phyloP scores from a whole-genome alignment of 2,329 filamentous ascomycete species.

The Chlorencoelia australis region DNA sequence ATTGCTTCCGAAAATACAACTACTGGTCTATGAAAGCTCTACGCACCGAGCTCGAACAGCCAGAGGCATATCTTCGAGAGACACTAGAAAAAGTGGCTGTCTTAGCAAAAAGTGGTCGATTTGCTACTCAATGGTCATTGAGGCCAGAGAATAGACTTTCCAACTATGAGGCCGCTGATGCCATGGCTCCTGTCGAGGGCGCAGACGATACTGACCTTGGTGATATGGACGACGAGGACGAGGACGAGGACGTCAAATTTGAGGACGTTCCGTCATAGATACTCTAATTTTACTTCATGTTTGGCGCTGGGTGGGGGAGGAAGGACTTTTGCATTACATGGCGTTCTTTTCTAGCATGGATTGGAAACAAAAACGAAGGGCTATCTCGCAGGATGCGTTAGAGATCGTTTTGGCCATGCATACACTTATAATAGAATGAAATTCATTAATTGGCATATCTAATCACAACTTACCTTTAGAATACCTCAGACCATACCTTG shows the following conservation, averaged over 20 bases:
- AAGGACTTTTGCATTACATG: conserved; percentile 5
- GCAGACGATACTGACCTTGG: conserved; percentile 37
- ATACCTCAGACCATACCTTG: too few relatives aligned
- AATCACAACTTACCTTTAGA: too few relatives aligned
- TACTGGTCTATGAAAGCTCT: conserved; percentile 94
- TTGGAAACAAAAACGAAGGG: too few relatives aligned
- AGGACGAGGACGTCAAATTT: conserved; percentile 61
- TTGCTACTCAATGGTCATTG: conserved; percentile 77
- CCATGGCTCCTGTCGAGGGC: conserved; percentile 36
- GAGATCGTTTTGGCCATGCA: too few relatives aligned
- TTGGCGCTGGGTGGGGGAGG: too few relatives aligned
- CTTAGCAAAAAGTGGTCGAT: conserved; percentile 71
- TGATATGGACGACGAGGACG: conserved; percentile 51
- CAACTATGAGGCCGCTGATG: conserved; percentile 41
- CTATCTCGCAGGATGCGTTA: too few relatives aligned
- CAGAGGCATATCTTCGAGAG: conserved; percentile 85
- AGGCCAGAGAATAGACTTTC: conserved; percentile 56
- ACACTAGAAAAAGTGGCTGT: conserved; percentile 74
- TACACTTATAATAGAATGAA: too few relatives aligned
- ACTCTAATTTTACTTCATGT: background rate
- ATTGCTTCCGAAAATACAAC: conserved; percentile 72
- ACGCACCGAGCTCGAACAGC: conserved; percentile 68
- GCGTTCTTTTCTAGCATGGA: too few relatives aligned
- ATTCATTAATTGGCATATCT: too few relatives aligned
- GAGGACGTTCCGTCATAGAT: conserved; percentile 50